Base-by-base conservation (phyloP, 176 grass and related monocot species). In the Aegilops sharonensis region DNA sequence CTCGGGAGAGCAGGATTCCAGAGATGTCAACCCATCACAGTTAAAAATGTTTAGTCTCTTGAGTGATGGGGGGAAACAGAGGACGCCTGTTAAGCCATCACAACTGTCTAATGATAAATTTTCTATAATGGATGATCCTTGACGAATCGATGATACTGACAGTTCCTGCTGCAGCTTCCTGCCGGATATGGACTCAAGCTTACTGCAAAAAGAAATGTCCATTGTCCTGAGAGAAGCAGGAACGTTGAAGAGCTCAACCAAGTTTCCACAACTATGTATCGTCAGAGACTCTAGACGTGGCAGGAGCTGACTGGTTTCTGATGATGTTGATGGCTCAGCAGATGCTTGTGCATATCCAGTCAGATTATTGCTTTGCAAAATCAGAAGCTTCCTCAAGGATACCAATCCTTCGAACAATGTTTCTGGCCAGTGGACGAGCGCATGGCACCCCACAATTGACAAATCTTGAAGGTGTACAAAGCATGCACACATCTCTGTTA, bases 211-310 rank as follows among this genome's bases (percentile, higher is more conserved):
- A 65, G 0, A 4, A 65, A 65, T 65, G 2, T 2, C 0, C 25
- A 65, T 65, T 30, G 0, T 65, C 63, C 25, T 65, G 11, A 65
- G 63, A 65, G 63, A 65, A 3, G 25, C 24, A 30, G 63, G 63
- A 25, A 65, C 0, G 25, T 30, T 30, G 63, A 65, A 65, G 24
- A 65, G 10, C 63, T 13, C 25, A 2, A 65, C 11, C 25, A 65
- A 30, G 1, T 5, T 65, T 13, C 1, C 1, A 11, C 63, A 65
- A 0, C 2, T 2, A 0, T 0, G 0, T 65, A 65, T 65, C 63
- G 0, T 0, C 25, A 65, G 11, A 14, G 1, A 65, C 10, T 30
- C 63, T 6, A 65, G 63, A 6, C 5, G 10, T 30, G 25, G 25
- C 25, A 65, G 11, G 11, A 65, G 24, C 4, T 29, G 4, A 9